Base-by-base conservation (phyloP, 805 yeast genomes). In the Hanseniaspora pseudoguilliermondii region DNA sequence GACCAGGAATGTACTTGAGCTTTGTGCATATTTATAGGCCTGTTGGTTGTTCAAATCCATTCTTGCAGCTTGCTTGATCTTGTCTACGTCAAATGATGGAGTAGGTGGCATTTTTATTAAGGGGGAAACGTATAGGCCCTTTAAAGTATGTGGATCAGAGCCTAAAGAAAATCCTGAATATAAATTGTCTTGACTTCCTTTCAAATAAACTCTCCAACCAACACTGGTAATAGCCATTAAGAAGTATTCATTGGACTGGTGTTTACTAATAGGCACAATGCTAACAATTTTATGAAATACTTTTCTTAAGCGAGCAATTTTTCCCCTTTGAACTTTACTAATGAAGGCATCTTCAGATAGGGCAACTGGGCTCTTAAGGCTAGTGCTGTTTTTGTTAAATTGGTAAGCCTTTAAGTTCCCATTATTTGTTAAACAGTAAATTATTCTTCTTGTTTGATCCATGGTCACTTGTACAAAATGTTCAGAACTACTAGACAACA, bases 371-470 rank as follows among this genome's bases (percentile, higher is more conserved):
- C 70, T 71, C 50, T 68, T 71, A 49, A 83, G 67, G 0, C 71
- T 61, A 62, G 69, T 75, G 16, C 69, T 69, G 38, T 68, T 44
- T 32, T 49, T 63, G 29, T 71, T 73, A 59, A 86, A 73, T 64
- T 78, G 77, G 67, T 88, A 91, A 3, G 87, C 86, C 62, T 95
- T 78, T 21, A 93, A 80, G n/a, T 81, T 77, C 0, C 96, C 88
- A 57, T 77, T 80, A 23, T 88, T 83, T 0, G 96, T 85, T 49
- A 93, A 75, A 0, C 96, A 79, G 67, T 93, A 93, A 18, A 93
- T 66, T 23, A 86, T 74, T 34, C 80, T 81, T 65, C 96, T 79
- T 2, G 86, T 78, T 58, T 84, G 81, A 67, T 93, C 98, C 43
- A 89, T 72, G 48, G 75, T 80, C 47, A 89, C 64, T 62, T 84